Percentiles rank a stretch among this genome's conserved stretches.
Evolutionary conservation across 345 rosid species (phyloP).

Genomic region (Corchorus capsularis): DNA sequence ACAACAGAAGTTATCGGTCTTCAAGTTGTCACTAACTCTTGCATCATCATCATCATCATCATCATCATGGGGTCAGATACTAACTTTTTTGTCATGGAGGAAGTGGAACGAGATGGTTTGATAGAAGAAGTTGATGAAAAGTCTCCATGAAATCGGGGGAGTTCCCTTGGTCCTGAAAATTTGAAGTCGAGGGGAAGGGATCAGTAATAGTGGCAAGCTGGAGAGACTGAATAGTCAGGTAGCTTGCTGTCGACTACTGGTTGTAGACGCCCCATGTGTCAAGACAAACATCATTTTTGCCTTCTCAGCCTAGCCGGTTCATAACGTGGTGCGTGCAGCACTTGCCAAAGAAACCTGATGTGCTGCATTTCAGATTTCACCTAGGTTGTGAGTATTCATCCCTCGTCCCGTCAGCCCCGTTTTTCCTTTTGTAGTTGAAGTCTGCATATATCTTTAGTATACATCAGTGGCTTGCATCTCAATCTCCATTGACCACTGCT

Average conservation of each 20-base stretch:
- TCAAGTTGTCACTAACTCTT: slow-evolving; percentile 40
- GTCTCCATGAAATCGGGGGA: not conserved
- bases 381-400: no score
- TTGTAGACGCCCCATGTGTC: slow-evolving; percentile 3
- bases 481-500: not conserved
- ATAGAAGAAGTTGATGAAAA: slow-evolving; percentile 20
- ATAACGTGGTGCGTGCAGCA: slow-evolving; percentile 7
- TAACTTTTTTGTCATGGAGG: slow-evolving; percentile 19
- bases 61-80: slow-evolving; percentile 48
- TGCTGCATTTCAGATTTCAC: no score
- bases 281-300: not conserved
- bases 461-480: no score
- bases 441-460: no score
- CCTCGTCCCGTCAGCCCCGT: no score
- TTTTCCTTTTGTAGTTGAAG: no score
- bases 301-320: slow-evolving; percentile 15
- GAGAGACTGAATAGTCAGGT: slow-evolving; percentile 19
- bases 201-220: not conserved
- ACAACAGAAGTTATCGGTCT: slow-evolving; percentile 36
- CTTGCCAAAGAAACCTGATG: not conserved
- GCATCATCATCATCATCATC: slow-evolving; percentile 44
- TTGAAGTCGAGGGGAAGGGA: slow-evolving; percentile 11
- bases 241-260: slow-evolving; percentile 6
- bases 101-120: slow-evolving; percentile 16
- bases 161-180: slow-evolving; percentile 16